Percentiles rank a stretch among this genome's conserved stretches.
Evolutionary conservation across 179 eudicot genomes (phyloP).

Genomic region (Silene vulgaris): DNA sequence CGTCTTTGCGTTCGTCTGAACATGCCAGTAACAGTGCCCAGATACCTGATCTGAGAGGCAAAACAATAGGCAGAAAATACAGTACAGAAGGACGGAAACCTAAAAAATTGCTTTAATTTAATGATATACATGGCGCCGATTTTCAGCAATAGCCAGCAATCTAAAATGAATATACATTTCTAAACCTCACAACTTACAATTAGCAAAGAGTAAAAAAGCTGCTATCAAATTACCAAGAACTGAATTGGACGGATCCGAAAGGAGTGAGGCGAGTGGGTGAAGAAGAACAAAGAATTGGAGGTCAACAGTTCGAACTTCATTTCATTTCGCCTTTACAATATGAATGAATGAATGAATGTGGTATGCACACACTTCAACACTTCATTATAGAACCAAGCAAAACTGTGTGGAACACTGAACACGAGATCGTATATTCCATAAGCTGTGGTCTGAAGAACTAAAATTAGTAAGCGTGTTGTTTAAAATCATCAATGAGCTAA

Average conservation of each 20-base stretch:
- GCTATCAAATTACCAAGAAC: slow-evolving; percentile 27
- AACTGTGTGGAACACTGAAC: slow-evolving; percentile 14
- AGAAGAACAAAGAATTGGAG: slow-evolving; percentile 19
- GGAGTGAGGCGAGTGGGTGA: neutral
- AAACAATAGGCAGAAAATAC: no score
- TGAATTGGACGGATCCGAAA: slow-evolving; percentile 12
- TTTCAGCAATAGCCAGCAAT: slow-evolving; percentile 36
- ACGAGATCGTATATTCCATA: slow-evolving; percentile 7
- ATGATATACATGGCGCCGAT: slow-evolving; percentile 57
- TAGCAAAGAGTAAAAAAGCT: slow-evolving; percentile 17
- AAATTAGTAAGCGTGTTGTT: slow-evolving; percentile 8
- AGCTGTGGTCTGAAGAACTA: neutral
- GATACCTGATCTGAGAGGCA: no score
- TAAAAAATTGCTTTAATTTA: slow-evolving; percentile 33
- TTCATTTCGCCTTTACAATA: no score
- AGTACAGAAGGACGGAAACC: slow-evolving; percentile 1
- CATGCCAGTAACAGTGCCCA: no score
- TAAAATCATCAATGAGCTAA: slow-evolving; percentile 38
- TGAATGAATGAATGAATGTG: no score
- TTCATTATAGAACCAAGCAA: slow-evolving; percentile 21
- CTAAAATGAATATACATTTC: slow-evolving; percentile 54
- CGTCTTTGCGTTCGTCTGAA: no score
- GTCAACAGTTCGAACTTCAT: no score
- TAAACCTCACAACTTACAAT: slow-evolving; percentile 30
- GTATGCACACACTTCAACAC: slow-evolving; percentile 19